These are phyloP conservation scores for Prorocentrum cordatum DNA, from an alignment of 169 alveolate genomes.

Conservation along the genomic window DNA sequence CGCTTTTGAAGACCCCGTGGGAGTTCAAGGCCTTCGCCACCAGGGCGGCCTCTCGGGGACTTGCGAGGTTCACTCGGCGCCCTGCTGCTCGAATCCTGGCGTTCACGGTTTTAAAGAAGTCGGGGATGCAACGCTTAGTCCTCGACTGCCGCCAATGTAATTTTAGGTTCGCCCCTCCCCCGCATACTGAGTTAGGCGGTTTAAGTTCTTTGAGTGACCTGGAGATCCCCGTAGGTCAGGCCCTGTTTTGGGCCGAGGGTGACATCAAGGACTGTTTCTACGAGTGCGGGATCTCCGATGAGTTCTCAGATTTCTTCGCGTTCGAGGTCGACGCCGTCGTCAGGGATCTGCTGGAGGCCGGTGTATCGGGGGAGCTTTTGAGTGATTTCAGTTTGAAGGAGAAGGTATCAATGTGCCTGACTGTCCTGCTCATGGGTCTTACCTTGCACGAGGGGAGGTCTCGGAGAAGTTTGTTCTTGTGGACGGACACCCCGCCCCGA, in stretches of 20 bases:
- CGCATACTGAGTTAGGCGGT: neutral
- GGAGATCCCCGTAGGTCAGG: neutral
- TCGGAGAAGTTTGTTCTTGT: no score
- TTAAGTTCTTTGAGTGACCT: neutral
- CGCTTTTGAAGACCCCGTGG: neutral
- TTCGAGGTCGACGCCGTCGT: neutral
- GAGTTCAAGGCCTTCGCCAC: neutral
- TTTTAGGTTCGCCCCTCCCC: neutral
- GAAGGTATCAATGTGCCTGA: neutral
- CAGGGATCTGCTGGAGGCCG: neutral
- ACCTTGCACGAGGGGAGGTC: neutral
- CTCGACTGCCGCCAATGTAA: neutral
- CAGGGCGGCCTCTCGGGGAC: neutral
- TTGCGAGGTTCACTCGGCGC: neutral
- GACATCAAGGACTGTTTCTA: slow-evolving; percentile 19
- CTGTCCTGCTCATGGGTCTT: neutral
- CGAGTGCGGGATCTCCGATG: neutral
- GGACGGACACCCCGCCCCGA: neutral
- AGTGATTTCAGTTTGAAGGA: no score
- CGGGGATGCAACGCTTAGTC: neutral
- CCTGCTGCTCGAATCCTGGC: neutral
- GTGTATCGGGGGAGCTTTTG: neutral
- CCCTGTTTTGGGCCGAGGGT: neutral
- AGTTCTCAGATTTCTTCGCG: neutral
- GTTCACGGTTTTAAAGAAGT: neutral